Conservation (phyloP, 2,329 filamentous ascomycete species). For the Pseudocercospora cruenta region DNA sequence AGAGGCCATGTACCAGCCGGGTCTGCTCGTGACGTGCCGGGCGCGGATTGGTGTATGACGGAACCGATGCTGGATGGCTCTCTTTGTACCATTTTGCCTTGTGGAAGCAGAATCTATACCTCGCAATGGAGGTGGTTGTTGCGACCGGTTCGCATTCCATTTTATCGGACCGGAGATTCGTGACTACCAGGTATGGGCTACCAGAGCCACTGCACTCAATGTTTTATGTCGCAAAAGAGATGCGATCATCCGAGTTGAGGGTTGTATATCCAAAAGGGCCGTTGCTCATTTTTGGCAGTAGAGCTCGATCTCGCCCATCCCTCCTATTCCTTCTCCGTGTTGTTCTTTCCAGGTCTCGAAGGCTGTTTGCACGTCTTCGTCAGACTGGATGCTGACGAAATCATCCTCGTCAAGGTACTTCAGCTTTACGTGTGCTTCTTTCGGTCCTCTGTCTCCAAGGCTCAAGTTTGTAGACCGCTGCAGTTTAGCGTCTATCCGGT, state of each 20-base stretch:
- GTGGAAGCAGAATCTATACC: background rate
- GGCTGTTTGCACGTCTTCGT: constrained; percentile 94
- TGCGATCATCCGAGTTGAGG: background rate
- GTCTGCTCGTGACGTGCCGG: background rate
- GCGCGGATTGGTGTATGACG: background rate
- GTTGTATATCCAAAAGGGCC: background rate
- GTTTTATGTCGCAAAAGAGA: background rate
- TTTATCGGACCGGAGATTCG: background rate
- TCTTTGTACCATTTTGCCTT: background rate
- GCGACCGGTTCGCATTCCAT: background rate
- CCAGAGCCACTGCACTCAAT: background rate
- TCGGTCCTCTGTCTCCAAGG: constrained; percentile 67
- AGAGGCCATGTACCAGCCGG: background rate
- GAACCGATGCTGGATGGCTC: background rate
- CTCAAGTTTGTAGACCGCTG: constrained; percentile 82
- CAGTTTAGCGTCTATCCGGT: constrained; percentile 94
- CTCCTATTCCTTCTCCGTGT: constrained; percentile 62
- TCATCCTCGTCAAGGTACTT: constrained; percentile 93
- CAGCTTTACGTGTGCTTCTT: constrained; percentile 68
- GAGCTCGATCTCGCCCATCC: constrained; percentile 86
- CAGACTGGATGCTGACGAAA: constrained; percentile 88
- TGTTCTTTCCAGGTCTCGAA: constrained; percentile 93
- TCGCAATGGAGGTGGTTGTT: background rate
- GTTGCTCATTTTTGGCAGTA: constrained; percentile 66
- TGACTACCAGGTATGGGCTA: background rate